Evolutionary conservation across 148 eudicot species (phyloP), one percentile per base, ranked within the genome.

Genomic region (Mesembryanthemum crystallinum): DNA sequence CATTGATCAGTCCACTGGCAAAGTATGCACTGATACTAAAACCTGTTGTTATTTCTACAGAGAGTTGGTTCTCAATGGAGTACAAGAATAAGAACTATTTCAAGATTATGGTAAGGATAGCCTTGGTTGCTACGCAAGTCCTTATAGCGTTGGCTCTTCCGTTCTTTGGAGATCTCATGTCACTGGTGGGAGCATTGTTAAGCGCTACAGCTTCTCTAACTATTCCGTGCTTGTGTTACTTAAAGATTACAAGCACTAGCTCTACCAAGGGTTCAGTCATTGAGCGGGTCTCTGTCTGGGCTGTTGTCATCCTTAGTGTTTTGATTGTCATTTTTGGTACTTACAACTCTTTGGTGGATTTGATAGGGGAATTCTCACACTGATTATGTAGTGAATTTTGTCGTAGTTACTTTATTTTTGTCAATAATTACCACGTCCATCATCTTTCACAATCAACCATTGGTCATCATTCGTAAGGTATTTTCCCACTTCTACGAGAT

Each of bases 1-100:
- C 88, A 1, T 45, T 83, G n/a, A 73, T 83, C 23, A 83, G 79
- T 23, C 88, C 88, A 3, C 3, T 83, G 42, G 84, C 86, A 7
- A 73, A 82, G 20, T 86, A 86, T 20, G 84, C 82, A 0, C 25
- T 83, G 37, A 73, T 83, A 68, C 30, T 86, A 39, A 80, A 85
- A 2, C 88, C 86, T 0, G 80, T 83, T 10, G 84, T 85, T 13
- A 78, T 72, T 14, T 74, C 84, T 8, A 80, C 82, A 13, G 84
- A 86, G 33, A 67, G 76, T 20, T 61, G 79, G 73, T 52, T 76
- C 33, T 61, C 83, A 3, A 71, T 59, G 6, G 28, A 76, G 8
- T 74, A 52, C 15, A 63, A 61, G 42, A 80, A 69, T 55, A 57
- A 30, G 59, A 80, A 21, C 72, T 28, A 51, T 3, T 42, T 70